Conservation (phyloP, 495 filamentous ascomycete species). For the Halenospora varia region DNA sequence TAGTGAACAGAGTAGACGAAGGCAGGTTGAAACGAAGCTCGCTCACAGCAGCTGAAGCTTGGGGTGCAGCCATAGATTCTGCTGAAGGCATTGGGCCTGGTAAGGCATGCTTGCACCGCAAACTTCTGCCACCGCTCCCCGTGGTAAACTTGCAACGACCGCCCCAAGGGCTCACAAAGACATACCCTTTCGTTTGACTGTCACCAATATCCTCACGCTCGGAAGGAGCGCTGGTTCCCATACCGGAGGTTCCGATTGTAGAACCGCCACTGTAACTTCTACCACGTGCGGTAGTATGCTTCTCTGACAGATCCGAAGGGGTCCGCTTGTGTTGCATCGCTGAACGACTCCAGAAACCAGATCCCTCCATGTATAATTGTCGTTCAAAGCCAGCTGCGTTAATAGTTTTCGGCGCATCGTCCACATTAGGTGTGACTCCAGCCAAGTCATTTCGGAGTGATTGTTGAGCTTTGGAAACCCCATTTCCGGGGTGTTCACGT, state of each 20-base stretch:
- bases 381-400: constrained; percentile 38
- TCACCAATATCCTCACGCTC: not conserved
- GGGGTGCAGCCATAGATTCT: constrained; percentile 25
- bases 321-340: constrained; percentile 25
- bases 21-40: constrained; percentile 89
- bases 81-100: constrained; percentile 16
- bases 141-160: constrained; percentile 79
- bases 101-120: constrained; percentile 75
- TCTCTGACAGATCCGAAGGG: constrained; percentile 15
- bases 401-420: not conserved
- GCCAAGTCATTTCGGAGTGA: not conserved
- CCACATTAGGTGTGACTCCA: not conserved
- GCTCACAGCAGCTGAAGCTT: constrained; percentile 53
- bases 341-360: constrained; percentile 38
- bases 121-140: constrained; percentile 63
- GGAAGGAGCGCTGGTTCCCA: not conserved
- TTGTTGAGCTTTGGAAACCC: not conserved
- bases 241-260: not conserved
- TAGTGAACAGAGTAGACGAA: constrained; percentile 31
- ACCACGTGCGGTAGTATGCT: not conserved
- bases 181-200: constrained; percentile 34
- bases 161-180: constrained; percentile 81
- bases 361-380: constrained; percentile 45
- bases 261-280: constrained; percentile 3
- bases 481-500: not conserved